Conservation (phyloP, 1,284 basidiomycete species). For the Athelia sp. region DNA sequence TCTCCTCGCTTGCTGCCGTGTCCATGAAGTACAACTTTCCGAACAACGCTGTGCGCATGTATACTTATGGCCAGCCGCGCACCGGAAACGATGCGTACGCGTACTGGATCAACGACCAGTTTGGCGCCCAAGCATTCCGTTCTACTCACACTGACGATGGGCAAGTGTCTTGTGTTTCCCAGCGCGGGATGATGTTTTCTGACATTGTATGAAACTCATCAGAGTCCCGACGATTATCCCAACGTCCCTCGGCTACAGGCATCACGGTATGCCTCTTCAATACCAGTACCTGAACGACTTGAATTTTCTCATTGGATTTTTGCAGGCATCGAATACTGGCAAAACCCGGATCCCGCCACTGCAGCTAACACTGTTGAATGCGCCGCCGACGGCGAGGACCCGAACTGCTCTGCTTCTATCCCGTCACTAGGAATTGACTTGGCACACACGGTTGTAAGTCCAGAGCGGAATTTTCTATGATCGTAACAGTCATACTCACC, state of each 20-base stretch:
- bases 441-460: not conserved
- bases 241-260: conserved; percentile 33
- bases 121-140: conserved; percentile 30
- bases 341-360: conserved; percentile 28
- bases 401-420: conserved; percentile 17
- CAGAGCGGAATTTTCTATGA: not conserved
- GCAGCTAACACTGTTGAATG: conserved; percentile 30
- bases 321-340: conserved; percentile 39
- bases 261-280: conserved; percentile 29
- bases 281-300: no score
- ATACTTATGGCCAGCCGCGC: conserved; percentile 45
- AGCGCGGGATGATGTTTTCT: not conserved
- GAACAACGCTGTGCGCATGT: conserved; percentile 29
- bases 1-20: conserved; percentile 39
- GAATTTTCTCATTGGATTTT: no score
- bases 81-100: conserved; percentile 41
- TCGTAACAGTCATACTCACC: not conserved
- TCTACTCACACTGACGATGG: conserved; percentile 22
- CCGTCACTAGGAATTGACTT: not conserved
- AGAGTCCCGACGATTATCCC: conserved; percentile 44
- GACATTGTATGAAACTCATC: not conserved
- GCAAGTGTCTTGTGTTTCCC: conserved; percentile 8
- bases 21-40: conserved; percentile 35
- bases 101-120: conserved; percentile 32
- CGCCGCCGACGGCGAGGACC: conserved; percentile 34